Conservation (phyloP, 176 grass and related monocot genomes). For the Oropetium thomaeum region DNA sequence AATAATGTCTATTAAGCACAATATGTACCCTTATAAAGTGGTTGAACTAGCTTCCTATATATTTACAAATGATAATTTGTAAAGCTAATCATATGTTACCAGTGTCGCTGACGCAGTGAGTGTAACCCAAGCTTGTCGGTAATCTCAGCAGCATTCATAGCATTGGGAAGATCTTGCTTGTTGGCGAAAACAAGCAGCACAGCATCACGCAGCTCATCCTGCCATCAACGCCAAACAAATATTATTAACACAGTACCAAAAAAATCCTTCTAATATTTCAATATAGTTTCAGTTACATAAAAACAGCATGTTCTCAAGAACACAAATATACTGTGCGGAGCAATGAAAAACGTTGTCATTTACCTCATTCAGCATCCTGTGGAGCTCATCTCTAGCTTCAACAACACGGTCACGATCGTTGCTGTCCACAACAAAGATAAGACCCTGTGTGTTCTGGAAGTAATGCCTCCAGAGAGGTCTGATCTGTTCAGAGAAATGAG, state of each 20-base stretch:
- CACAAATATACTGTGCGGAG: not conserved
- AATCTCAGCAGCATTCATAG: conserved; percentile 49
- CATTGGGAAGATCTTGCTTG: conserved; percentile 54
- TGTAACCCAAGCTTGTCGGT: conserved; percentile 42
- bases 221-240: not conserved
- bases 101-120: conserved; percentile 43
- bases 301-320: not conserved
- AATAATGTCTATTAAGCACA: not conserved
- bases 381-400: conserved; percentile 50
- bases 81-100: not conserved
- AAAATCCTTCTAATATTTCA: not conserved
- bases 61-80: not conserved
- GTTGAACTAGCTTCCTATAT: not conserved
- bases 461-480: conserved; percentile 49
- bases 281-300: too few species aligned
- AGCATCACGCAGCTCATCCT: conserved; percentile 49
- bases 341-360: not conserved
- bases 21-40: not conserved
- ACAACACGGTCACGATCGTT: conserved; percentile 43
- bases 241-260: not conserved
- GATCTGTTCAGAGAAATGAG: conserved; percentile 23
- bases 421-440: conserved; percentile 46
- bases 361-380: conserved; percentile 44
- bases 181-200: conserved; percentile 48
- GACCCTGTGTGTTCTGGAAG: conserved; percentile 49